phyloP scores from a whole-genome alignment of 75 land plant genomes.

The Isoetes taiwanensis region DNA sequence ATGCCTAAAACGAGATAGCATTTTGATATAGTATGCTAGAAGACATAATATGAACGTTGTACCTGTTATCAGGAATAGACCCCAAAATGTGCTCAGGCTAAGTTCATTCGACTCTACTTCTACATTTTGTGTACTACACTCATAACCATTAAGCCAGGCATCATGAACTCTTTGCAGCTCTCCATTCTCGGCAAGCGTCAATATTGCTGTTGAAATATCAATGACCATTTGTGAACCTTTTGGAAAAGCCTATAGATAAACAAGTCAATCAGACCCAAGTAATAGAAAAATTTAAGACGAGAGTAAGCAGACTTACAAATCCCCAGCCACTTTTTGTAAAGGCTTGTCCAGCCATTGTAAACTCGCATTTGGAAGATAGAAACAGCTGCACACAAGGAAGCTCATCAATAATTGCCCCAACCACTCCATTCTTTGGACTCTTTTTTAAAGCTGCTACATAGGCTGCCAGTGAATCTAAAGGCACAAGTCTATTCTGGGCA shows the following conservation, averaged over 20 bases:
- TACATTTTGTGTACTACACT: background rate
- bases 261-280: too few species aligned
- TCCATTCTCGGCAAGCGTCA: slow-evolving; percentile 5
- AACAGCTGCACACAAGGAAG: slow-evolving; percentile 18
- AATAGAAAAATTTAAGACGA: too few species aligned
- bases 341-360: slow-evolving; percentile 10
- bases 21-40: slow-evolving; percentile 25
- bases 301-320: slow-evolving; percentile 28
- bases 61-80: slow-evolving; percentile 20
- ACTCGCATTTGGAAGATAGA: slow-evolving; percentile 11
- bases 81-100: slow-evolving; percentile 12
- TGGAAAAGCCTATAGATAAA: background rate
- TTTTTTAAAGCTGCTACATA: background rate
- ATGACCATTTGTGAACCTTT: background rate
- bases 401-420: slow-evolving; percentile 25
- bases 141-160: slow-evolving; percentile 1
- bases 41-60: slow-evolving; percentile 8
- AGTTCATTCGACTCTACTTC: slow-evolving; percentile 7
- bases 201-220: slow-evolving; percentile 5
- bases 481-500: background rate
- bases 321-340: slow-evolving; percentile 24
- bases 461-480: background rate
- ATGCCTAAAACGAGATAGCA: slow-evolving; percentile 17
- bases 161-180: background rate
- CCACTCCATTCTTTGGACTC: slow-evolving; percentile 16